Base-by-base conservation (phyloP, 169 alveolate species). In the Plasmodium knowlesi region DNA sequence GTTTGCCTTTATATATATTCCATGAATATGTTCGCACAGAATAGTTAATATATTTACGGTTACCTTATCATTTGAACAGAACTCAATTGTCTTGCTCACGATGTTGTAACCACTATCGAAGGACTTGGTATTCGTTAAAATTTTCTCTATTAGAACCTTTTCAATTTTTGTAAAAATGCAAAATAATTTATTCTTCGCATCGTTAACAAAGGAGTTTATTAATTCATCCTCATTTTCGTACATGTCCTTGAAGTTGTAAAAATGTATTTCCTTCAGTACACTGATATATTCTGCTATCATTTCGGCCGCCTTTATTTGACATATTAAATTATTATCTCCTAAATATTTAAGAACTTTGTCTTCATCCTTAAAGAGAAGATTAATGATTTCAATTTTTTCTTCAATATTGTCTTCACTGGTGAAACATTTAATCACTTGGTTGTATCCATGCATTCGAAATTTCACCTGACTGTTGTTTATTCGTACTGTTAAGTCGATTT, bases 101-200 rank as follows among this genome's bases (percentile, higher is more conserved):
- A 90, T 90, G 28, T 81, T 90, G 83, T n/a, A 90, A 4, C 95
- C 95, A 90, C 39, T 67, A 19, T 90, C 95, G 46, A 90, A 90
- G 0, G 95, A 80, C 73, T 90, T 90, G 12, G 34, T 8, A 70
- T 90, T 90, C 1, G 84, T 43, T 81, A 90, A 81, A 46, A 90
- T 81, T 46, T 90, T 90, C 73, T 90, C 95, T 10, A 79, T 67
- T 70, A 90, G 54, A 12, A 82, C 73, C 39, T 12, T 80, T 25
- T 81, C 30, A 25, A 90, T 90, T 81, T 90, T 90, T 30, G 50
- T 19, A 90, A 70, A 90, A 16, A 81, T 30, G 73, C 25, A 39
- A 90, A 46, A 81, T 81, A 90, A 70, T 34, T 90, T 90, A 46
- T 80, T 82, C 61, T 82, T 67, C 72, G 70, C 34, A 70, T 90